Conservation (phyloP, 169 alveolate species). For the Plasmodium malariae region DNA sequence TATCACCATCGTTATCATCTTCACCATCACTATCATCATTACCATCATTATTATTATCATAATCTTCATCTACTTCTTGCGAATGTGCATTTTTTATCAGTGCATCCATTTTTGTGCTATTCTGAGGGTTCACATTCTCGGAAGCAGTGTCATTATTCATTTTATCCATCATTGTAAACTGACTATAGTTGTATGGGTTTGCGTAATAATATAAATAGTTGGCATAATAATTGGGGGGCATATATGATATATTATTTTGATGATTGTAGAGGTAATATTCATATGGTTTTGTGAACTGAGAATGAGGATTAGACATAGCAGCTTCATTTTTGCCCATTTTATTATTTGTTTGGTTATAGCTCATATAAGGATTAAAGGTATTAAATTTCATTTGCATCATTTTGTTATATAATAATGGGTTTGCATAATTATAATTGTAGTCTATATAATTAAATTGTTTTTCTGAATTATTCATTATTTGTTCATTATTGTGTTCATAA, state of each 20-base stretch:
- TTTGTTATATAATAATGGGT: constrained; percentile 32
- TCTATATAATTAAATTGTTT: constrained; percentile 26
- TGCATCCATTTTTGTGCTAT: neutral
- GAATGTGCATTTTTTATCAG: neutral
- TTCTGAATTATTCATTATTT: neutral
- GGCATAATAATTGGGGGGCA: constrained; percentile 62
- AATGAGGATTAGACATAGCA: constrained; percentile 23
- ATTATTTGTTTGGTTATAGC: constrained; percentile 54
- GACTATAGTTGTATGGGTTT: constrained; percentile 33
- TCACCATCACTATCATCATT: too few species aligned
- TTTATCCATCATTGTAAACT: constrained; percentile 8
- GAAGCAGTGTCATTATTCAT: constrained; percentile 1
- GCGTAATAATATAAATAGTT: constrained; percentile 54
- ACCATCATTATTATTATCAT: too few species aligned
- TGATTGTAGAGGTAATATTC: constrained; percentile 54
- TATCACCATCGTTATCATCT: too few species aligned
- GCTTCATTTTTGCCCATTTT: constrained; percentile 13
- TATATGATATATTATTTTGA: constrained; percentile 49
- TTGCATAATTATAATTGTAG: constrained; percentile 26
- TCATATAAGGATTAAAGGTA: constrained; percentile 42
- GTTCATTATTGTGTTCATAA: constrained; percentile 14
- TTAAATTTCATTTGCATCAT: constrained; percentile 48
- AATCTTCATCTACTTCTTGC: neutral
- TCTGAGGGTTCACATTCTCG: neutral
- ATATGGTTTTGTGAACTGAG: constrained; percentile 35